Conservation (phyloP, 164 flowering plant species). For the Chimonanthus praecox region DNA sequence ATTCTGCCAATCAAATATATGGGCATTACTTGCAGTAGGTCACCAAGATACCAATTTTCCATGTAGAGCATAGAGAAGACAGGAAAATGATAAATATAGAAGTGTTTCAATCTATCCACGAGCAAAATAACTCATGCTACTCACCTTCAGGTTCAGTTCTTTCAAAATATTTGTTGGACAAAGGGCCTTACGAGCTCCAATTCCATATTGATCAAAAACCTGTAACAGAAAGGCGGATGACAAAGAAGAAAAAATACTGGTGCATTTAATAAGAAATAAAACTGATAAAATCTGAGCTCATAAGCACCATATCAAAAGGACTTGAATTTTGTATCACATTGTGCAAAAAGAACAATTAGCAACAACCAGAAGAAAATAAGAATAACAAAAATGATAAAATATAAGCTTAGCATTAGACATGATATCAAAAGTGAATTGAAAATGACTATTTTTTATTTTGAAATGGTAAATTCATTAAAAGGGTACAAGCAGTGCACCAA, state of each 20-base stretch:
- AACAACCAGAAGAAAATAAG: background rate
- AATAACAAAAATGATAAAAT: too few relatives aligned
- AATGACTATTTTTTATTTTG: too few relatives aligned
- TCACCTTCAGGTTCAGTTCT: constrained; percentile 78
- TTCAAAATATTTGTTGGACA: constrained; percentile 60
- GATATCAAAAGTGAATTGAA: too few relatives aligned
- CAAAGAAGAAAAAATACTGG: background rate
- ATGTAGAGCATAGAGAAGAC: background rate
- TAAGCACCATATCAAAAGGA: background rate
- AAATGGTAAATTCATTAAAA: too few relatives aligned
- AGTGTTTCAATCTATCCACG: background rate
- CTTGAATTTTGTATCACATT: too few relatives aligned
- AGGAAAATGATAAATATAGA: background rate
- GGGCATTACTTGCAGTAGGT: background rate
- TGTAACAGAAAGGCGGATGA: constrained; percentile 20
- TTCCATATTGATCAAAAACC: constrained; percentile 92
- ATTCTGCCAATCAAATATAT: background rate
- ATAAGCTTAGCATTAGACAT: background rate
- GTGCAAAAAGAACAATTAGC: background rate
- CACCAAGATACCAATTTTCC: background rate
- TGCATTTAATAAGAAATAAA: too few relatives aligned
- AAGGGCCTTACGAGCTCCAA: constrained; percentile 50
- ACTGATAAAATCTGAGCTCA: background rate
- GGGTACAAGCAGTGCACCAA: too few relatives aligned
- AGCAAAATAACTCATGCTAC: background rate